Conservation (phyloP, 441 rosid genomes). For the Francoa sonchifolia region DNA sequence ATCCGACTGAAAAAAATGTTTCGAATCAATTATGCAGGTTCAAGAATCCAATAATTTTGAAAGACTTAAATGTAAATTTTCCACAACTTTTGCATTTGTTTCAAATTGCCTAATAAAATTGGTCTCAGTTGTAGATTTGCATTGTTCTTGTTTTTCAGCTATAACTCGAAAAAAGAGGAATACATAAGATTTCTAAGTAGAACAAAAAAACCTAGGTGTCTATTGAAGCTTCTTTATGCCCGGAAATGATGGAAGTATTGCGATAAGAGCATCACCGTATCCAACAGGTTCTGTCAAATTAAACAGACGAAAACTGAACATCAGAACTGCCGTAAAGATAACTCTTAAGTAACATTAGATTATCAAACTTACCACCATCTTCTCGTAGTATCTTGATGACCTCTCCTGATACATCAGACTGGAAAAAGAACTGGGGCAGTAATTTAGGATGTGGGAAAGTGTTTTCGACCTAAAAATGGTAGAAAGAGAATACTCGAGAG, state of each 20-base stretch:
- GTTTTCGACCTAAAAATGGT: neutral
- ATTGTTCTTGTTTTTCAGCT: no score
- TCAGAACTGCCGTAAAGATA: no score
- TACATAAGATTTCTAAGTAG: neutral
- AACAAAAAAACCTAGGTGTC: conserved; percentile 1
- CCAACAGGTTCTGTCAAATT: conserved; percentile 59
- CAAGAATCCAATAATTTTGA: no score
- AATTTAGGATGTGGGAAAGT: neutral
- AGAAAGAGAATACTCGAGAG: neutral
- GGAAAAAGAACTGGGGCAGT: conserved; percentile 12
- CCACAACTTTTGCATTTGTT: no score
- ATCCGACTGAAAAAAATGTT: no score
- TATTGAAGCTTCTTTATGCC: conserved; percentile 73
- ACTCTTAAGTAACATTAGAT: no score
- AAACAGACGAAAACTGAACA: conserved; percentile 4
- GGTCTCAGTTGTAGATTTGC: neutral
- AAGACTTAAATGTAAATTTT: no score
- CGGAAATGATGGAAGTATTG: conserved; percentile 78
- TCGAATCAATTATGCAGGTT: no score
- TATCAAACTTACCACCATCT: conserved; percentile 60
- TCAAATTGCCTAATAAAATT: no score
- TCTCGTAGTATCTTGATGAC: conserved; percentile 56
- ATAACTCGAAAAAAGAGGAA: no score
- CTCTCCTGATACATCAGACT: conserved; percentile 74
- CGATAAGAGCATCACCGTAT: conserved; percentile 63